Conservation (phyloP, 495 filamentous ascomycete genomes). For the Aspergillus incahuasiensis region DNA sequence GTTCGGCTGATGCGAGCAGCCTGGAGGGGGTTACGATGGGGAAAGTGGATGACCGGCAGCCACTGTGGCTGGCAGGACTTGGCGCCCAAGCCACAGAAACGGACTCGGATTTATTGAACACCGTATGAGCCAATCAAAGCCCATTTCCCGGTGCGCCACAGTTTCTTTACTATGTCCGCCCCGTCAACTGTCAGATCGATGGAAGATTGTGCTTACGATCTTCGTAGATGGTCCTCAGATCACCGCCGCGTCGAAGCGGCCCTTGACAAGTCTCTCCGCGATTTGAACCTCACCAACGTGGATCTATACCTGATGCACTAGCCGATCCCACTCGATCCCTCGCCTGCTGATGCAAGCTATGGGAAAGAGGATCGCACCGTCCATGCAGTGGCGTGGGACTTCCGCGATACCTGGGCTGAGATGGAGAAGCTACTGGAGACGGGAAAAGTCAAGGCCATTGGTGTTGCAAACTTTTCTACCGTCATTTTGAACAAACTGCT, state of each 20-base stretch:
- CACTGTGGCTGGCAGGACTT: too few species aligned
- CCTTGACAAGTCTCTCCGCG: slow-evolving; percentile 52
- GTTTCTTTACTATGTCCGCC: too few species aligned
- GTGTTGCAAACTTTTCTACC: slow-evolving; percentile 49
- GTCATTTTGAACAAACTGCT: slow-evolving; percentile 39
- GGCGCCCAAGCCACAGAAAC: too few species aligned
- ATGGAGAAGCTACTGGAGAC: slow-evolving; percentile 40
- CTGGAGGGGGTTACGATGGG: too few species aligned
- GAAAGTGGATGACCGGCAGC: too few species aligned
- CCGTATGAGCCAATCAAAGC: too few species aligned
- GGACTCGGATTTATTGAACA: too few species aligned
- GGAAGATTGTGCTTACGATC: background rate
- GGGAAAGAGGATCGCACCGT: slow-evolving; percentile 39
- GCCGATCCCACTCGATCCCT: slow-evolving; percentile 55
- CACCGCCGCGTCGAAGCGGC: slow-evolving; percentile 48
- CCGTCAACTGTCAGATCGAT: too few species aligned
- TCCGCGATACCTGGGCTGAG: slow-evolving; percentile 45
- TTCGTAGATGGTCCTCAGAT: slow-evolving; percentile 24
- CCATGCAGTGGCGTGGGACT: slow-evolving; percentile 38
- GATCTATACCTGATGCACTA: slow-evolving; percentile 60
- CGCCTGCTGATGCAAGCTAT: slow-evolving; percentile 16
- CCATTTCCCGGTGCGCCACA: too few species aligned
- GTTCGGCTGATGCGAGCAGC: too few species aligned
- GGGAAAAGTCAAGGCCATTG: slow-evolving; percentile 50
- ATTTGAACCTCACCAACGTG: slow-evolving; percentile 56